Percentiles rank a stretch among this genome's conserved stretches.
phyloP scores from a whole-genome alignment of 352 stramenopile genomes.

The Pythium coloratum region DNA sequence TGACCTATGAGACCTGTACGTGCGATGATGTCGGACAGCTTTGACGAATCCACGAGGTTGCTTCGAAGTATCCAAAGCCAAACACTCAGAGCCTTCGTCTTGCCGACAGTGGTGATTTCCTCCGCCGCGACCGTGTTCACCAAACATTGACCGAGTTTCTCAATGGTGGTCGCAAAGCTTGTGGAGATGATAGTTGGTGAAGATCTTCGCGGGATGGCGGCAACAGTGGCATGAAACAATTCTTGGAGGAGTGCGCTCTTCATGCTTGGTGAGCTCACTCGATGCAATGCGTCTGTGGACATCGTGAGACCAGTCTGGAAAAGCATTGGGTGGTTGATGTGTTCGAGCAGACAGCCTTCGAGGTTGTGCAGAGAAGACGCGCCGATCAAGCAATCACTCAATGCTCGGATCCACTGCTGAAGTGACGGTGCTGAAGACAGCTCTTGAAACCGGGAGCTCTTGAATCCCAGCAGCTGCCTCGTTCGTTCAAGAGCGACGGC shows the following conservation, averaged over 20 bases:
- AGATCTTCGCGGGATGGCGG: neutral
- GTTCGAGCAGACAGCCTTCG: neutral
- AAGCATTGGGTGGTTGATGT: neutral
- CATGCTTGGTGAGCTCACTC: neutral
- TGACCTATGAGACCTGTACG: neutral
- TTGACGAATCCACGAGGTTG: neutral
- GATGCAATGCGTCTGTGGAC: neutral
- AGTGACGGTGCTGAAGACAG: neutral
- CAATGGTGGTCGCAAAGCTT: neutral
- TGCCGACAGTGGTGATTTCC: neutral
- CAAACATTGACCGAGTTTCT: neutral
- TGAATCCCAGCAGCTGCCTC: neutral
- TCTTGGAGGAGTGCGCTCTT: slow-evolving; percentile 9
- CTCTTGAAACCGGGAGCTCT: neutral
- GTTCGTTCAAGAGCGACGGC: neutral
- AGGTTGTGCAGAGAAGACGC: neutral
- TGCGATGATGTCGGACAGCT: neutral
- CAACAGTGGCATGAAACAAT: neutral
- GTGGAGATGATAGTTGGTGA: neutral
- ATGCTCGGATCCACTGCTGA: neutral
- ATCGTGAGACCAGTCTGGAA: neutral
- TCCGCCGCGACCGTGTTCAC: neutral
- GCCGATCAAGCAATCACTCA: neutral
- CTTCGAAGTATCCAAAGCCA: slow-evolving; percentile 15
- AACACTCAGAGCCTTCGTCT: neutral